Evolutionary conservation across 2,329 filamentous ascomycete genomes (phyloP).

Genomic region (Alternaria sp.): DNA sequence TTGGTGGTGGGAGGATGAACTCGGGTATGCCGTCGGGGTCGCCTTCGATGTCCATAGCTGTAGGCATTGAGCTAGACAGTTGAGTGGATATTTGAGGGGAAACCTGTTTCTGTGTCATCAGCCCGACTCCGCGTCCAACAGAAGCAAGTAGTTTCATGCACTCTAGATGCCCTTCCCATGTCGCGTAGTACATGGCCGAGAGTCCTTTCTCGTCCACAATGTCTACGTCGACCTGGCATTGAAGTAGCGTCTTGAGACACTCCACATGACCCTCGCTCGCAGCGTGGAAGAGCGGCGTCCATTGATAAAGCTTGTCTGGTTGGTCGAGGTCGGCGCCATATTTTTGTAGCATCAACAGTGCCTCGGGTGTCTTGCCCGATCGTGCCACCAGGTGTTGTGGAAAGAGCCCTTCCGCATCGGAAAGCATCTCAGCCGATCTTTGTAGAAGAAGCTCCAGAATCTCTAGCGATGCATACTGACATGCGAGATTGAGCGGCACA

Average conservation of each 20-base stretch:
- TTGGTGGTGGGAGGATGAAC: conserved; percentile 90
- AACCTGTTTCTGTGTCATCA: conserved; percentile 46
- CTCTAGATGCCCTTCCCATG: conserved; percentile 94
- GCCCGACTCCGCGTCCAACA: conserved; percentile 48
- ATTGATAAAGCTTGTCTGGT: conserved; percentile 93
- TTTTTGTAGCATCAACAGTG: conserved; percentile 80
- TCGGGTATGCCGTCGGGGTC: conserved; percentile 90
- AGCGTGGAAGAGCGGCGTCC: conserved; percentile 95
- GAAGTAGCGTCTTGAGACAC: conserved; percentile 81
- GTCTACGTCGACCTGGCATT: conserved; percentile 78
- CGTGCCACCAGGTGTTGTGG: conserved; percentile 96
- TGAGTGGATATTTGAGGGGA: conserved; percentile 55
- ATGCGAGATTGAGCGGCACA: conserved; percentile 92
- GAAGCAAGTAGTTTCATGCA: conserved; percentile 89
- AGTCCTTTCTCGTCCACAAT: conserved; percentile 91
- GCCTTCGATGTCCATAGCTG: conserved; percentile 66
- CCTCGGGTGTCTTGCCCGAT: conserved; percentile 80
- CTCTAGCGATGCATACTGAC: conserved; percentile 85
- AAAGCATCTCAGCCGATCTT: conserved; percentile 80
- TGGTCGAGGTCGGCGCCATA: conserved; percentile 92
- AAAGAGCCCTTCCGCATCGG: conserved; percentile 94
- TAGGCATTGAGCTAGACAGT: conserved; percentile 50
- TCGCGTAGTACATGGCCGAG: conserved; percentile 96
- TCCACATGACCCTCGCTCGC: conserved; percentile 94
- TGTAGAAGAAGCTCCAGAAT: conserved; percentile 87